Base-by-base conservation (phyloP, 2,329 filamentous ascomycete genomes). In the Cryphonectria japonica region DNA sequence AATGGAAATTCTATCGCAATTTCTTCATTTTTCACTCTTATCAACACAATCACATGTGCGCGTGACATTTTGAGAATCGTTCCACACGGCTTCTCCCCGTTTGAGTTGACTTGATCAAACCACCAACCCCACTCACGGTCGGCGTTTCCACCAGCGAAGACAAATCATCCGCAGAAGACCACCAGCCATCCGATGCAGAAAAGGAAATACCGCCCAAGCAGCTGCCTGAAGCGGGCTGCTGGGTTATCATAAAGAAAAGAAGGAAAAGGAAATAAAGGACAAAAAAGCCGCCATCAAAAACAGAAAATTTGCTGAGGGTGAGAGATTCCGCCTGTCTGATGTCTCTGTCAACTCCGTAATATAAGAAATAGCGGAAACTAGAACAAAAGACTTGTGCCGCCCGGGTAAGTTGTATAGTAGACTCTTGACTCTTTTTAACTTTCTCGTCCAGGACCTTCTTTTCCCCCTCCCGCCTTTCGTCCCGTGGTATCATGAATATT, bases 401-500 rank as follows among this genome's bases (percentile, higher is more conserved):
- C 19, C 32, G 39, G 3, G 26, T 65, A 32, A 16, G 19, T 34
- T 66, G 22, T 37, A 54, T 22, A 66, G 46, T 26, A 41, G 22
- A 5, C 22, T 14, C 46, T 43, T 16, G 26, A 54, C 29, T 26
- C 13, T 41, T 41, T n/a, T 54, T 9, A 39, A 37, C 22, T 66
- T 66, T n/a, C 32, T 50, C 19, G 29, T 37, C 32, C 46, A 50
- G 41, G 62, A 13, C 62, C 41, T 46, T 65, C 41, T 37, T 66
- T 26, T 13, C n/a, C 37, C 37, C 5, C 29, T 43, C 26, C 26
- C n/a, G 43, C 16, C 63, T 66, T 16, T 66, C 64, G 34, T 65
- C 43, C 46, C 43, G 64, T 52, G 64, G 68, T 72, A 72, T 72
- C 70, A 72, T 72, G 64, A 60, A 63, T 67, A 72, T 46, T 69